Evolutionary conservation across 768 basidiomycete genomes (phyloP).

Genomic region (Collybia mongolica): DNA sequence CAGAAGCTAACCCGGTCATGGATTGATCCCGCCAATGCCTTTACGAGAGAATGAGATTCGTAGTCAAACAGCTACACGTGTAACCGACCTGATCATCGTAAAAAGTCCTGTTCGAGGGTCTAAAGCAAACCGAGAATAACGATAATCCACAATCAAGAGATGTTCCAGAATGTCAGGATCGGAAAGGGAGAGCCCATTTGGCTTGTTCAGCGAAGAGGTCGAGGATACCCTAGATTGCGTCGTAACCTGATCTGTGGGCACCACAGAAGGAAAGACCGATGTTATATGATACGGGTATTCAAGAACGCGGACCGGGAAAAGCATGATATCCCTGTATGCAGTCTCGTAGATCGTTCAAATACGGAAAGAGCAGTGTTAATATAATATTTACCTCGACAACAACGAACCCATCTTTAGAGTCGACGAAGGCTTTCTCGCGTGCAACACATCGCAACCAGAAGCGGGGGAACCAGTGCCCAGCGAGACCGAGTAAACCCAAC

Average conservation of each 20-base stretch:
- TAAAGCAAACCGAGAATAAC: slow-evolving; percentile 87
- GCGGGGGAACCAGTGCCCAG: slow-evolving; percentile 93
- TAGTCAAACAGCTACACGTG: not conserved
- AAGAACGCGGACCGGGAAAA: slow-evolving; percentile 70
- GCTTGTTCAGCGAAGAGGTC: slow-evolving; percentile 20
- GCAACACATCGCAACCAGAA: slow-evolving; percentile 90
- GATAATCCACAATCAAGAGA: slow-evolving; percentile 81
- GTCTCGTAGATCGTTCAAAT: slow-evolving; percentile 52
- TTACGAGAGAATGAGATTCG: slow-evolving; percentile 7
- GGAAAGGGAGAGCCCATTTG: slow-evolving; percentile 27
- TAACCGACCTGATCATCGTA: slow-evolving; percentile 68
- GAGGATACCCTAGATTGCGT: slow-evolving; percentile 9
- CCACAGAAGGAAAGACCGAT: slow-evolving; percentile 65
- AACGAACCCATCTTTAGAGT: slow-evolving; percentile 69
- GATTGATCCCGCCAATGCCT: slow-evolving; percentile 90
- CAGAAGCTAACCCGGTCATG: slow-evolving; percentile 61
- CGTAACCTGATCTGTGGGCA: slow-evolving; percentile 28
- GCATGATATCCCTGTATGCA: slow-evolving; percentile 75
- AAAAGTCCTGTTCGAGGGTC: slow-evolving; percentile 86
- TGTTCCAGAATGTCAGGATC: slow-evolving; percentile 40
- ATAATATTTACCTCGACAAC: slow-evolving; percentile 78
- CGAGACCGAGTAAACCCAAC: slow-evolving; percentile 70
- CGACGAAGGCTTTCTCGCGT: slow-evolving; percentile 77
- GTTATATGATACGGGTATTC: slow-evolving; percentile 76
- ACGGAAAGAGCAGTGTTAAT: not conserved